Percentiles rank a stretch among this genome's conserved stretches.
Conservation (phyloP, 495 filamentous ascomycete species). For the Daldinia grandis region DNA sequence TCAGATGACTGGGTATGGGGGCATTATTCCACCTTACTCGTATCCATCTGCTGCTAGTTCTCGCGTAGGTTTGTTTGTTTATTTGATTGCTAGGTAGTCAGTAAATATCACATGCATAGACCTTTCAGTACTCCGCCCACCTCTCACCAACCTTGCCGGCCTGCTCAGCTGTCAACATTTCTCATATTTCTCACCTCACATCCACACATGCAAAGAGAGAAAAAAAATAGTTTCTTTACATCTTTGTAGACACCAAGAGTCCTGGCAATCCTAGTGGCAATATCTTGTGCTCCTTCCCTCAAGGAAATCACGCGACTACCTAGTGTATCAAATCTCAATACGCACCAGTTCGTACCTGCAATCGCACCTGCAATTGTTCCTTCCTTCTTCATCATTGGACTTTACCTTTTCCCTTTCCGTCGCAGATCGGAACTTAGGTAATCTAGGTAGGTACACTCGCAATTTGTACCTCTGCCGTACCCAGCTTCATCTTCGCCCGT, state of each 20-base stretch:
- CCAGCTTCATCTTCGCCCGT: neutral
- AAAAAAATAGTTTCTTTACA: neutral
- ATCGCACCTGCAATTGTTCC: neutral
- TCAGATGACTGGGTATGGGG: neutral
- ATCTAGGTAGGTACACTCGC: neutral
- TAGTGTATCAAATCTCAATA: neutral
- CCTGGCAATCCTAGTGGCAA: neutral
- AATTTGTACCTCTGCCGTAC: neutral
- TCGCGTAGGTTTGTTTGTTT: neutral
- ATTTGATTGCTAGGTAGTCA: neutral
- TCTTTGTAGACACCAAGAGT: neutral
- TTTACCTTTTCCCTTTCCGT: neutral
- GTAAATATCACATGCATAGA: neutral
- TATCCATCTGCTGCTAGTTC: neutral
- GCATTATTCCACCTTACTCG: neutral
- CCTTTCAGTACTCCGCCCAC: neutral
- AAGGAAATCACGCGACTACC: neutral
- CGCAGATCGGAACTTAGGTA: neutral
- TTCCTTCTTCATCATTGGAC: neutral
- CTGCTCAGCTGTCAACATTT: neutral
- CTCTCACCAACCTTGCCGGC: neutral
- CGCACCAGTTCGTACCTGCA: neutral
- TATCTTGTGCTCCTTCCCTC: neutral
- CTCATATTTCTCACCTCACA: neutral
- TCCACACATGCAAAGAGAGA: neutral